phyloP scores from a whole-genome alignment of 2,329 filamentous ascomycete species.

The Sporothrix humicola region DNA sequence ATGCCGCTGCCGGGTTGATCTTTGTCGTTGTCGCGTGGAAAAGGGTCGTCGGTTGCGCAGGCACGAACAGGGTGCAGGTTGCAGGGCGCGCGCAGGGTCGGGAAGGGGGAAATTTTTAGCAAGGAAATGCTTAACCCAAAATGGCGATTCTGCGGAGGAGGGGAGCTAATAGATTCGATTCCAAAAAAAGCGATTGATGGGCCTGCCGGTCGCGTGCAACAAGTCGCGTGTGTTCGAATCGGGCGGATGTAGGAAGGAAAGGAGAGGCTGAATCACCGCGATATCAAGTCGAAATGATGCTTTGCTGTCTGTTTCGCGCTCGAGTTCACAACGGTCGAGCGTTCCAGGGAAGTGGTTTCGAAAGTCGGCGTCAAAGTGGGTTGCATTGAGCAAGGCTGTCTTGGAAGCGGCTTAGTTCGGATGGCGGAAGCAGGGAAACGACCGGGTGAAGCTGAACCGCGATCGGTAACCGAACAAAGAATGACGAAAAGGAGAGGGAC shows the following conservation, averaged over 20 bases:
- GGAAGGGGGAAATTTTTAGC: conserved; percentile 23
- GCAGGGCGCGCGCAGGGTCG: conserved; percentile 2
- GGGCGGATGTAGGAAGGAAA: background rate
- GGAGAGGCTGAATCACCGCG: background rate
- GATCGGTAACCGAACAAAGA: conserved; percentile 18
- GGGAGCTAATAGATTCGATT: conserved; percentile 14
- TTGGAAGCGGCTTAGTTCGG: conserved; percentile 29
- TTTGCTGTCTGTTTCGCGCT: conserved; percentile 6
- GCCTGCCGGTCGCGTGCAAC: conserved; percentile 14
- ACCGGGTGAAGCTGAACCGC: conserved; percentile 14
- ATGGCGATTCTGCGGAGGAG: conserved; percentile 30
- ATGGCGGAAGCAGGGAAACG: conserved; percentile 23
- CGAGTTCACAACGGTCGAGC: background rate
- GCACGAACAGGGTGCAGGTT: conserved; percentile 14
- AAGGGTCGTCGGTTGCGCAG: conserved; percentile 24
- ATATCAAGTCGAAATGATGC: background rate
- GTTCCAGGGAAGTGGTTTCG: conserved; percentile 10
- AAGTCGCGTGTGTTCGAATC: background rate
- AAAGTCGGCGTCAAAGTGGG: conserved; percentile 19
- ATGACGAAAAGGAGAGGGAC: background rate
- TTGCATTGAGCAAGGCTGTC: conserved; percentile 29
- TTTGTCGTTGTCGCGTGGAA: conserved; percentile 24
- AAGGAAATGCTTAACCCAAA: conserved; percentile 33
- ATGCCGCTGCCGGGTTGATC: conserved; percentile 3
- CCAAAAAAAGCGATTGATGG: background rate